phyloP scores from a whole-genome alignment of 2,329 filamentous ascomycete genomes.

The Paracoccidioides lutzii region DNA sequence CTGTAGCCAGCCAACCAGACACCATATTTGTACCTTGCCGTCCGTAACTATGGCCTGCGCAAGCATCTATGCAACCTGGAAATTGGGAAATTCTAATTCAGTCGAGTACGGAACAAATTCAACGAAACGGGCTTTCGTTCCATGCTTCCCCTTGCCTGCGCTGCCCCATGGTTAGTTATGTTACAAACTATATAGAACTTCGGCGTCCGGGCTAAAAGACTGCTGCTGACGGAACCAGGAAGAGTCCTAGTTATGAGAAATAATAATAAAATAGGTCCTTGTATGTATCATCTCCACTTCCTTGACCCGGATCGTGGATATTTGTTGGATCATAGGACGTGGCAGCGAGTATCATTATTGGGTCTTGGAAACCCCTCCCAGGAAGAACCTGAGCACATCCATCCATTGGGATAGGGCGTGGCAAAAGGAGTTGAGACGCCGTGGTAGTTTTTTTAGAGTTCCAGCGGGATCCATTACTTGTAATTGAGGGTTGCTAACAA shows the following conservation, averaged over 20 bases:
- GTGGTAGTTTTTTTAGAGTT: background rate
- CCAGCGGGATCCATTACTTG: no score
- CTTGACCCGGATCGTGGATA: background rate
- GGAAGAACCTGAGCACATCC: no score
- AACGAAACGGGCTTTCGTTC: background rate
- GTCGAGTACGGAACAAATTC: background rate
- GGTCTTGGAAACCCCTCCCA: background rate
- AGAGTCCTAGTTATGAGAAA: background rate
- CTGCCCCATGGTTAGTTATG: background rate
- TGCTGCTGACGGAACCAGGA: background rate
- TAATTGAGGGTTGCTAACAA: no score
- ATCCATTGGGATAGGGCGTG: no score
- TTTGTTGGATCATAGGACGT: background rate
- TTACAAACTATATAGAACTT: background rate
- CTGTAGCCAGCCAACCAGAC: background rate
- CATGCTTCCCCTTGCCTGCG: background rate
- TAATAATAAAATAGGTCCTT: background rate
- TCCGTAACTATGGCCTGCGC: background rate
- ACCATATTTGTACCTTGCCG: background rate
- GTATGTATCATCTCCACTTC: background rate
- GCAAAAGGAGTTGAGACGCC: no score
- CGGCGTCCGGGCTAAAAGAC: background rate
- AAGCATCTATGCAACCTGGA: background rate
- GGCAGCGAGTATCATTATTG: background rate
- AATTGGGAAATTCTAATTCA: background rate